Base-by-base conservation (phyloP, 306 rosid genomes). In the Lotus japonicus region DNA sequence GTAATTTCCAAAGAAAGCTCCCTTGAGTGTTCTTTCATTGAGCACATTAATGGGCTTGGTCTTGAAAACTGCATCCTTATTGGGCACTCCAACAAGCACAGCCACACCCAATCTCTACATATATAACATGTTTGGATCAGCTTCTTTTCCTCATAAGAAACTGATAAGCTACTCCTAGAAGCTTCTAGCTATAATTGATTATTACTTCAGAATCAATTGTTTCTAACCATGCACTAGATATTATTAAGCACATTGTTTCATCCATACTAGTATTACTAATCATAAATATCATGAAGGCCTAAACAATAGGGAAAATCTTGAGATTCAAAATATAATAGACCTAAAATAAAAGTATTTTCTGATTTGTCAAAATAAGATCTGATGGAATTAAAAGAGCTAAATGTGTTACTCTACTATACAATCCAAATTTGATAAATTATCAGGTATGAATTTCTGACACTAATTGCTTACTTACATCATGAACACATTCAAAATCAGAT, bases 1-100 rank as follows among this genome's bases (percentile, higher is more conserved):
- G 77, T 72, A 81, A 74, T 84, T 84, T 15, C 89, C 89, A 23
- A 67, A 84, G 70, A 81, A 81, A 35, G 88, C 81, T n/a, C 89
- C 89, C 51, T 69, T 79, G 0, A 84, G 81, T 1, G 86, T 84
- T 68, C 84, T 81, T 35, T 72, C 86, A 3, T 72, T 68, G 1
- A 81, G 68, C 21, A 84, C 2, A 64, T 78, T 79, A 6, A 79
- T 59, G 7, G 86, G 89, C 5, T 81, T 55, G 10, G 82, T 81
- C 74, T 36, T 79, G 79, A 79, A 84, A 6, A 70, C 60, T 0
- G 68, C 84, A 48, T 81, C 89, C 64, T 76, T 79, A 13, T 12
- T 51, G 0, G 89, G 84, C 11, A 84, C 82, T 38, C 82, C 89
- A 11, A 81, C 86, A 10, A 84, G 82, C 36, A 84, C 86, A 6